phyloP scores from a whole-genome alignment of 768 basidiomycete species.

The Asterophora lycoperdoides region DNA sequence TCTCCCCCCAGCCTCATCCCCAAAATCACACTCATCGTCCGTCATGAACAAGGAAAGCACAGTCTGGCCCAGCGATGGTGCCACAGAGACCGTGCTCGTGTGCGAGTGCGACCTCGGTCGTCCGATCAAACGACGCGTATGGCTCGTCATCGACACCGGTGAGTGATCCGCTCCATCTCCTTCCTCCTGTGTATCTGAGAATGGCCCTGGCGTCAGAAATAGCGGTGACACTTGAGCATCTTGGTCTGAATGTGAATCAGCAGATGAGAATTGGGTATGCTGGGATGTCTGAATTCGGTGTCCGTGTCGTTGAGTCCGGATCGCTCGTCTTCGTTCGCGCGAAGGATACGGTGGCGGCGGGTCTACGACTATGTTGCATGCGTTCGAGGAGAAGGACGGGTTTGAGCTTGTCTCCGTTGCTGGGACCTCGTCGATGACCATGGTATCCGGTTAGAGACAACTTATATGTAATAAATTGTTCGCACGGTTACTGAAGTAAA shows the following conservation, averaged over 20 bases:
- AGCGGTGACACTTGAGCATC: slow-evolving; percentile 25
- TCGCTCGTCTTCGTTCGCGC: slow-evolving; percentile 38
- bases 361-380: slow-evolving; percentile 28
- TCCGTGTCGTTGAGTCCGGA: slow-evolving; percentile 23
- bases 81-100: slow-evolving; percentile 49
- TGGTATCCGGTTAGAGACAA: neutral
- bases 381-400: neutral
- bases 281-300: slow-evolving; percentile 24
- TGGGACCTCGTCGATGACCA: slow-evolving; percentile 1
- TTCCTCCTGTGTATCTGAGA: slow-evolving; percentile 21
- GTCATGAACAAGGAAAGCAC: slow-evolving; percentile 63
- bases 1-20: slow-evolving; percentile 28
- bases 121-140: slow-evolving; percentile 20
- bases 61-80: slow-evolving; percentile 67
- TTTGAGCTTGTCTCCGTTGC: neutral
- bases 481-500: neutral
- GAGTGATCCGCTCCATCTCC: slow-evolving; percentile 43
- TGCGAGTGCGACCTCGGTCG: slow-evolving; percentile 57
- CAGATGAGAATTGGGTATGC: slow-evolving; percentile 26
- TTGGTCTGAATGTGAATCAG: slow-evolving; percentile 32
- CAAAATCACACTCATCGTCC: slow-evolving; percentile 34
- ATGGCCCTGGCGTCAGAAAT: neutral
- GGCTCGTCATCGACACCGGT: slow-evolving; percentile 37
- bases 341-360: slow-evolving; percentile 73
- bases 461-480: too few relatives aligned